Conservation (phyloP, 2,329 filamentous ascomycete species). For the Tolypocladium guangdongense region DNA sequence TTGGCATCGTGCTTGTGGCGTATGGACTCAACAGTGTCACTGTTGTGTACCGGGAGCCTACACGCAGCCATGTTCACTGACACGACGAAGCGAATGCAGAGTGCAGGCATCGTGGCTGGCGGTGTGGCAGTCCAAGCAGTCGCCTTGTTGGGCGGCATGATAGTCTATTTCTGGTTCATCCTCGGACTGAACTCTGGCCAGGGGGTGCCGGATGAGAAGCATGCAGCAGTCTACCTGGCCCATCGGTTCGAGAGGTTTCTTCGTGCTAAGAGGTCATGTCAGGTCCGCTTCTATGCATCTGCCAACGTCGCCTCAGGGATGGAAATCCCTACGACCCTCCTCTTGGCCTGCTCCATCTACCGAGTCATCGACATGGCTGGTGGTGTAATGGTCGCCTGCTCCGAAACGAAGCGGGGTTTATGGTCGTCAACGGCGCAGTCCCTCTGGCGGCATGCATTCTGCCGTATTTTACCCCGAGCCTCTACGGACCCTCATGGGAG, state of each 20-base stretch:
- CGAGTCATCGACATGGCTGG: slow-evolving; percentile 27
- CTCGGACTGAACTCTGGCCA: slow-evolving; percentile 25
- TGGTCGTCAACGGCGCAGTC: slow-evolving; percentile 29
- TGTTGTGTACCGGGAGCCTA: slow-evolving; percentile 22
- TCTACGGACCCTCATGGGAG: slow-evolving; percentile 29
- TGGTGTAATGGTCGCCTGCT: slow-evolving; percentile 23
- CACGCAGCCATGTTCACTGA: slow-evolving; percentile 4
- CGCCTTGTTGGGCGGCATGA: slow-evolving; percentile 27
- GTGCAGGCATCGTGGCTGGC: slow-evolving; percentile 28
- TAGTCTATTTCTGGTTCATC: slow-evolving; percentile 28
- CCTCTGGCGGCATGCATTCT: slow-evolving; percentile 25
- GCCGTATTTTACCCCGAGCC: slow-evolving; percentile 25
- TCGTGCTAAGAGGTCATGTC: slow-evolving; percentile 22
- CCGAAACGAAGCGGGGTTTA: slow-evolving; percentile 25
- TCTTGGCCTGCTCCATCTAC: slow-evolving; percentile 30
- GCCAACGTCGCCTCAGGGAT: slow-evolving; percentile 16
- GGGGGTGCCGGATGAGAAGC: slow-evolving; percentile 26
- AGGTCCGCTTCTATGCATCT: neutral
- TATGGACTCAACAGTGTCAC: slow-evolving; percentile 19
- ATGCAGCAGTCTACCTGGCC: slow-evolving; percentile 29
- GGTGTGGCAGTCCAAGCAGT: slow-evolving; percentile 33
- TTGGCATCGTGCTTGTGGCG: slow-evolving; percentile 29
- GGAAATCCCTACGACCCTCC: slow-evolving; percentile 23
- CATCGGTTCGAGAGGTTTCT: slow-evolving; percentile 31
- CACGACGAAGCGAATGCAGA: slow-evolving; percentile 18